These are phyloP conservation scores for Boletus insuetus DNA, from an alignment of 768 basidiomycete genomes.

Conservation along the genomic window DNA sequence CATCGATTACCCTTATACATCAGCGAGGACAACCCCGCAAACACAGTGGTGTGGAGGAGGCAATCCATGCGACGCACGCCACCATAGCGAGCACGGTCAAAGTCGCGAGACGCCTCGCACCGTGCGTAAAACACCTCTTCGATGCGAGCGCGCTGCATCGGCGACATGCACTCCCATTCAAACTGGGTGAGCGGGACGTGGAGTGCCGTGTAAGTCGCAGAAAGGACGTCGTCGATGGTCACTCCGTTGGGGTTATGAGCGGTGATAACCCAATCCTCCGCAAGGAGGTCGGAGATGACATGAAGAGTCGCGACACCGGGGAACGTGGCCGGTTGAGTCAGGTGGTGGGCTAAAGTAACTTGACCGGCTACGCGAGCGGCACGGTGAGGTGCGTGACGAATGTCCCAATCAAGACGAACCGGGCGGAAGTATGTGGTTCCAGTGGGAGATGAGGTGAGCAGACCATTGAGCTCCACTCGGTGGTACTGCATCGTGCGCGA, in stretches of 20 bases:
- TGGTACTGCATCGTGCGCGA: slow-evolving; percentile 16
- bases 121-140: slow-evolving; percentile 43
- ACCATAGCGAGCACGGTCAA: slow-evolving; percentile 32
- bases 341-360: slow-evolving; percentile 19
- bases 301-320: slow-evolving; percentile 40
- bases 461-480: slow-evolving; percentile 11
- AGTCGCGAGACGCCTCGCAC: slow-evolving; percentile 39
- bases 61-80: slow-evolving; percentile 52
- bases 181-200: slow-evolving; percentile 35
- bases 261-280: slow-evolving; percentile 41
- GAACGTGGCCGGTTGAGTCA: slow-evolving; percentile 41
- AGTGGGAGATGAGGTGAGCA: slow-evolving; percentile 13
- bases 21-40: slow-evolving; percentile 50
- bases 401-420: slow-evolving; percentile 47
- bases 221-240: slow-evolving; percentile 51
- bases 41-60: slow-evolving; percentile 45
- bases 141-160: slow-evolving; percentile 43
- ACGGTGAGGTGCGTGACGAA: slow-evolving; percentile 40
- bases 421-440: slow-evolving; percentile 9
- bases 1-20: slow-evolving; percentile 37
- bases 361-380: slow-evolving; percentile 13
- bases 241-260: slow-evolving; percentile 44
- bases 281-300: slow-evolving; percentile 47
- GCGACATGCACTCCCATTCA: slow-evolving; percentile 44
- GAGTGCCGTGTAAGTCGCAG: slow-evolving; percentile 42